phyloP scores from a whole-genome alignment of 352 stramenopile species.

The Pythium sukuiense region DNA sequence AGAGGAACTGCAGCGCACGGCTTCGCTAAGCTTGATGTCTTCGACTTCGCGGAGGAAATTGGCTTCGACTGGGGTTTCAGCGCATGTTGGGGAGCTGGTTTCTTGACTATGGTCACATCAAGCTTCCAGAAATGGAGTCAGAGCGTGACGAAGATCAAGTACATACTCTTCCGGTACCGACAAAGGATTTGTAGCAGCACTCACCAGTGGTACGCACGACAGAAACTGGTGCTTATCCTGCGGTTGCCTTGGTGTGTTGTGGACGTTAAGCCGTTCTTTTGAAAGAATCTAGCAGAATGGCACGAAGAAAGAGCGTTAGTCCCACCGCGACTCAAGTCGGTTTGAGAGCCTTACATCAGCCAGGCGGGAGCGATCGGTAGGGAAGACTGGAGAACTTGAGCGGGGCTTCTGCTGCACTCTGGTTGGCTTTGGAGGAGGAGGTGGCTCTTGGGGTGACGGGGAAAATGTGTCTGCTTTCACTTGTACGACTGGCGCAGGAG shows the following conservation, averaged over 20 bases:
- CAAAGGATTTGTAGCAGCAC: not conserved
- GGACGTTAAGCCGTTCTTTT: constrained; percentile 12
- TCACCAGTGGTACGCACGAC: constrained; percentile 21
- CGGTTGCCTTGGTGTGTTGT: not conserved
- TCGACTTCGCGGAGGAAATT: not conserved
- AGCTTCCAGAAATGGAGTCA: not conserved
- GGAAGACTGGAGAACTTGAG: not conserved
- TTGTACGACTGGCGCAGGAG: not conserved
- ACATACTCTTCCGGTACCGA: too few species aligned
- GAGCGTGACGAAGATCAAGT: not conserved
- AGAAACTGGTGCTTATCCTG: not conserved
- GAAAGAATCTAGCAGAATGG: constrained; percentile 21
- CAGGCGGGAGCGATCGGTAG: not conserved
- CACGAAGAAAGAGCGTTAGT: not conserved
- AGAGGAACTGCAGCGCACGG: not conserved
- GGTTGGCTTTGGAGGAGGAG: not conserved
- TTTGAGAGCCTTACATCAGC: not conserved
- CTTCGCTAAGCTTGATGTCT: not conserved
- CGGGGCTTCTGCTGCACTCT: not conserved
- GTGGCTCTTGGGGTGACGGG: not conserved
- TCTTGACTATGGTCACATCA: not conserved
- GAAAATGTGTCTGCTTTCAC: not conserved
- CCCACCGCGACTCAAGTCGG: not conserved
- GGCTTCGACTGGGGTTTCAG: not conserved
- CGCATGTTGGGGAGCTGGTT: not conserved